phyloP scores from a whole-genome alignment of 129 eudicot genomes.

The Centrapalus pauciflorus region DNA sequence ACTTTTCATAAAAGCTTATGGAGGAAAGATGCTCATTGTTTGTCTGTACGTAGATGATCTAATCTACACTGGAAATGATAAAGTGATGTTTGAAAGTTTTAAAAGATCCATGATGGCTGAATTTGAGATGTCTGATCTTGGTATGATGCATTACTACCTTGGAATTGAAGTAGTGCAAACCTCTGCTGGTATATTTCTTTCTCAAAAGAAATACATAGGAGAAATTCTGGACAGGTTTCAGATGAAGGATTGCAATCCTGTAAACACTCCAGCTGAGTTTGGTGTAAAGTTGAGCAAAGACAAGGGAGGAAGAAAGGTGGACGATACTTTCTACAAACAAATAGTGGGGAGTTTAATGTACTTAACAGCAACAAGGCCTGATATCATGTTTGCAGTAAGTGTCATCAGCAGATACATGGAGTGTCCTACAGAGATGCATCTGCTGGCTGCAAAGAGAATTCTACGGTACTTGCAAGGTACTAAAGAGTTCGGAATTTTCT shows the following conservation, averaged over 20 bases:
- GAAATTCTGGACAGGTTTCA: slow-evolving; percentile 10
- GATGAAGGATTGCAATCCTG: slow-evolving; percentile 2
- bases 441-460: not conserved
- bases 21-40: no score
- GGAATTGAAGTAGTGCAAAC: not conserved
- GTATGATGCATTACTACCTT: not conserved
- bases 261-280: not conserved
- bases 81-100: not conserved
- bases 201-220: slow-evolving; percentile 6
- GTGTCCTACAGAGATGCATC: not conserved
- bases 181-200: not conserved
- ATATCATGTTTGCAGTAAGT: not conserved
- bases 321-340: not conserved
- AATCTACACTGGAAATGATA: not conserved
- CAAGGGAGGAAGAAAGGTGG: not conserved
- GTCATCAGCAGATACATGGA: not conserved
- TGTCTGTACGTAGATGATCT: slow-evolving; percentile 7
- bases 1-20: no score
- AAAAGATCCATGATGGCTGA: no score
- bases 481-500: not conserved
- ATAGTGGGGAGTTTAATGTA: not conserved
- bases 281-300: not conserved
- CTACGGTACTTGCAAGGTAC: not conserved
- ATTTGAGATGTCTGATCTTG: slow-evolving; percentile 8
- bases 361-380: not conserved